Evolutionary conservation across 2,329 filamentous ascomycete genomes (phyloP).

Genomic region (Xylariaceae sp.): DNA sequence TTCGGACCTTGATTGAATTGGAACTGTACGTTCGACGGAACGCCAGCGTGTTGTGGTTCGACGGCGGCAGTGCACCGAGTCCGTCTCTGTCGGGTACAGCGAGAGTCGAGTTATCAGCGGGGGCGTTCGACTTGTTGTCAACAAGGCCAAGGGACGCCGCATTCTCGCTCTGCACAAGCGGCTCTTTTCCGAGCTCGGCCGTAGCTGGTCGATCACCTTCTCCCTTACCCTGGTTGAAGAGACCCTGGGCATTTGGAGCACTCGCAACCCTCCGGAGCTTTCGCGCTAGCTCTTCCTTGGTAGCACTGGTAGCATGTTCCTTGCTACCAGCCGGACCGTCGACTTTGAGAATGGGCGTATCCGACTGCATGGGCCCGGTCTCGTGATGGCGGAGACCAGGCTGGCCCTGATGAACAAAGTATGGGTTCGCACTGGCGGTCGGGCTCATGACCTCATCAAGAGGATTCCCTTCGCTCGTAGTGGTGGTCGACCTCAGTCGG

Average conservation of each 20-base stretch:
- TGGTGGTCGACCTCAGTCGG: constrained; percentile 82
- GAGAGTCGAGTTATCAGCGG: constrained; percentile 36
- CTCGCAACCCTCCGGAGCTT: constrained; percentile 92
- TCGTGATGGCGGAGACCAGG: constrained; percentile 92
- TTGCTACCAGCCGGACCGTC: constrained; percentile 61
- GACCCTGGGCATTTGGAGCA: constrained; percentile 90
- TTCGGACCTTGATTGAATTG: constrained; percentile 97
- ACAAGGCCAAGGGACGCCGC: constrained; percentile 43
- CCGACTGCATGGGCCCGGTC: constrained; percentile 84
- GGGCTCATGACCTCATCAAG: constrained; percentile 86
- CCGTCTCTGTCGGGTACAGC: constrained; percentile 44
- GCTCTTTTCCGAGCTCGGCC: constrained; percentile 80
- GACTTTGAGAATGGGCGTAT: constrained; percentile 75
- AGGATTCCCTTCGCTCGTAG: constrained; percentile 86
- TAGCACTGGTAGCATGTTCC: constrained; percentile 66
- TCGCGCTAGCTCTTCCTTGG: constrained; percentile 89
- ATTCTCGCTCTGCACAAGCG: constrained; percentile 56
- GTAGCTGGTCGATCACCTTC: constrained; percentile 70
- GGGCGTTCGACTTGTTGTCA: constrained; percentile 39
- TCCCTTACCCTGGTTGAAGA: constrained; percentile 60
- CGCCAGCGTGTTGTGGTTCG: constrained; percentile 62
- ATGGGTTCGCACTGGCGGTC: constrained; percentile 91
- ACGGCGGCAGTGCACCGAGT: constrained; percentile 59
- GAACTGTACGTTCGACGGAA: constrained; percentile 97
- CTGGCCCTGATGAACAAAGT: constrained; percentile 94